Evolutionary conservation across 768 basidiomycete genomes (phyloP).

Genomic region (Hirschioporus abietinus): DNA sequence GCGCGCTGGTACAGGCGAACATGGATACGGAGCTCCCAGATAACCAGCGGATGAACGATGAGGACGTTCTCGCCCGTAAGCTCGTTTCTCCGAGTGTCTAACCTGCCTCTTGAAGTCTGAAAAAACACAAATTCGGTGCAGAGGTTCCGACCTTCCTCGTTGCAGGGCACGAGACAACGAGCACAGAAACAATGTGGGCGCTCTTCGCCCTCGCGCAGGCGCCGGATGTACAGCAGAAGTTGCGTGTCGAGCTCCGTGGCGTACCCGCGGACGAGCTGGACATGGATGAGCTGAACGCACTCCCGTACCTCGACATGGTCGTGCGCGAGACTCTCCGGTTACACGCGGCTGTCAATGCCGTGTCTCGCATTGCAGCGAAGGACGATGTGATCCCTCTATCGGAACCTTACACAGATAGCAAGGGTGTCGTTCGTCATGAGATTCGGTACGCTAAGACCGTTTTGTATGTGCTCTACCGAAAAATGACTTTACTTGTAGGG

Average conservation of each 20-base stretch:
- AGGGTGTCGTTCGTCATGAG: conserved; percentile 1
- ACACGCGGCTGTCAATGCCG: conserved; percentile 1
- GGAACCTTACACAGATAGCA: conserved; percentile 1
- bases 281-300: conserved; percentile 25
- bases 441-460: background rate
- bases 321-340: conserved; percentile 16
- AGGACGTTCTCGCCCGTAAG: conserved; percentile 55
- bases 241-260: conserved; percentile 29
- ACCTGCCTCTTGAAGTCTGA: background rate
- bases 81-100: conserved; percentile 6
- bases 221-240: conserved; percentile 28
- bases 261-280: conserved; percentile 18
- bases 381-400: conserved; percentile 10
- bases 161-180: conserved; percentile 27
- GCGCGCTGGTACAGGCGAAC: conserved; percentile 58
- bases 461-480: background rate
- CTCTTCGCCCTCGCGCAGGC: conserved; percentile 29
- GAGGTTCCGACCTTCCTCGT: conserved; percentile 12
- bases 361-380: conserved; percentile 5
- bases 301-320: conserved; percentile 27
- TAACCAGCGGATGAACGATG: conserved; percentile 51
- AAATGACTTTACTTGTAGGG: background rate
- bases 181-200: conserved; percentile 23
- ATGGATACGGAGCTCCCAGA: conserved; percentile 54
- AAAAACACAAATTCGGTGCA: background rate